A percentile compares a stretch with the other conserved stretches of the same genome.
These are phyloP conservation scores for Pseudozyma sp. DNA, from an alignment of 1,284 basidiomycete genomes.

Conservation along the genomic window DNA sequence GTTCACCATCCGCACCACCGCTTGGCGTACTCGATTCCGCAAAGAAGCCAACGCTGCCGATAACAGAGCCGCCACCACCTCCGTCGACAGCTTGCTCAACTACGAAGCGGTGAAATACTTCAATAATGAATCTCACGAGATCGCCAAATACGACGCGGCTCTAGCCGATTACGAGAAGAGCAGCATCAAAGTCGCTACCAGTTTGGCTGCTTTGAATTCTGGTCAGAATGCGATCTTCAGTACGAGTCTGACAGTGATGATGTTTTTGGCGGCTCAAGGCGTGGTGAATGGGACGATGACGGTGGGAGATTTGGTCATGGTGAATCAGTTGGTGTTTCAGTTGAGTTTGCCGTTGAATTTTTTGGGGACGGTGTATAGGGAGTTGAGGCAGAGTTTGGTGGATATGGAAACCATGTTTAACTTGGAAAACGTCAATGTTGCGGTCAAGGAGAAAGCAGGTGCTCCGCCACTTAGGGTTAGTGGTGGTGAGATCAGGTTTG, in stretches of 20 bases:
- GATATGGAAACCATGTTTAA: slow-evolving; percentile 98
- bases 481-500: slow-evolving; percentile 90
- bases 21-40: slow-evolving; percentile 96
- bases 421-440: slow-evolving; percentile 83
- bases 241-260: slow-evolving; percentile 88
- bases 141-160: slow-evolving; percentile 90
- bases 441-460: slow-evolving; percentile 78
- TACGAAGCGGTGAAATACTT: slow-evolving; percentile 99
- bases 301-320: slow-evolving; percentile 96
- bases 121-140: slow-evolving; percentile 94
- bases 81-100: slow-evolving; percentile 95
- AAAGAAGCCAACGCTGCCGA: slow-evolving; percentile 95
- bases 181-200: slow-evolving; percentile 93
- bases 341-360: slow-evolving; percentile 95
- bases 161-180: slow-evolving; percentile 88
- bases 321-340: slow-evolving; percentile 99
- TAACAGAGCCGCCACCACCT: slow-evolving; percentile 92
- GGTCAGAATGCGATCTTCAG: slow-evolving; percentile 98
- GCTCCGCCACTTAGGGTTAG: slow-evolving; percentile 78
- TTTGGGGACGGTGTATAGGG: slow-evolving; percentile 94
- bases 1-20: slow-evolving; percentile 95
- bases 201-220: slow-evolving; percentile 90
- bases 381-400: slow-evolving; percentile 91
- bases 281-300: slow-evolving; percentile 96
- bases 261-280: slow-evolving; percentile 95